Conservation (phyloP, 2,329 filamentous ascomycete species). For the Fusarium longipes region DNA sequence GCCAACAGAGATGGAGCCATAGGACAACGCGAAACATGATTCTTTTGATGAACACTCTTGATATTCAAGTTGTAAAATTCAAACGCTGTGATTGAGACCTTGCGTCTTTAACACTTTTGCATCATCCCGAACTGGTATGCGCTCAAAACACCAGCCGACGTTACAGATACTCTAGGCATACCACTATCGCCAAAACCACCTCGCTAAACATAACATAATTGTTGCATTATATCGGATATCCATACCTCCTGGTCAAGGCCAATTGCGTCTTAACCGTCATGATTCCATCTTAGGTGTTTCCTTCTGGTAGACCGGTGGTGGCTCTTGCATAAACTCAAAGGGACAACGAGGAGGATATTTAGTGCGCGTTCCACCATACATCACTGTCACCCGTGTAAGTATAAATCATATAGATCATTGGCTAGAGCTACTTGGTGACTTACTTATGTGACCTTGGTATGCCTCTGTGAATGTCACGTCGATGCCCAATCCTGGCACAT, state of each 20-base stretch:
- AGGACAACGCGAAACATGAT: conserved; percentile 57
- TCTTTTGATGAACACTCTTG: neutral
- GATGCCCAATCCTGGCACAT: conserved; percentile 48
- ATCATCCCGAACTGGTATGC: neutral
- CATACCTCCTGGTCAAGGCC: neutral
- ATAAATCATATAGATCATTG: neutral
- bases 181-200: conserved; percentile 11
- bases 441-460: conserved; percentile 53
- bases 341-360: conserved; percentile 52
- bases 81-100: conserved; percentile 8
- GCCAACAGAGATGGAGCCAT: conserved; percentile 81
- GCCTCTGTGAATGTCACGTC: conserved; percentile 54
- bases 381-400: conserved; percentile 45
- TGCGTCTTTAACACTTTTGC: neutral
- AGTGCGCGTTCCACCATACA: conserved; percentile 49
- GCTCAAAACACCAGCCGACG: conserved; percentile 8
- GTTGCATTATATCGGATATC: neutral
- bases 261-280: neutral
- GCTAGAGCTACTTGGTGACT: neutral
- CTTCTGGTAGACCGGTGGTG: conserved; percentile 52
- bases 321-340: conserved; percentile 53
- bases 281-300: conserved; percentile 21
- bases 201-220: conserved; percentile 10
- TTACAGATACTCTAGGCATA: conserved; percentile 12
- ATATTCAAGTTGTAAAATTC: conserved; percentile 10